Conservation (phyloP, 2,329 filamentous ascomycete species). For the Mollisia scopiformis region DNA sequence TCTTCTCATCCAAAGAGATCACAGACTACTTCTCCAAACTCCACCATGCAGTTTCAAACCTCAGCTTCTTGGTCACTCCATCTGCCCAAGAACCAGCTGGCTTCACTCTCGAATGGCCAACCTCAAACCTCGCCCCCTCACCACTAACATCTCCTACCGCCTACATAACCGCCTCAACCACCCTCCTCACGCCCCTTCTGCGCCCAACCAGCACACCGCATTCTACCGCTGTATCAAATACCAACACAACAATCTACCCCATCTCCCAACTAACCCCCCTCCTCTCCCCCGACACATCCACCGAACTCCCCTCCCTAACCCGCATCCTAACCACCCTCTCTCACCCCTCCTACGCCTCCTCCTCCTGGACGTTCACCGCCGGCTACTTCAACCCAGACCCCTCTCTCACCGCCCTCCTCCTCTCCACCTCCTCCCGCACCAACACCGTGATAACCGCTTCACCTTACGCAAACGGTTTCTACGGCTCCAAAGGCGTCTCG, state of each 20-base stretch:
- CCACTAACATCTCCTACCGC: conserved; percentile 70
- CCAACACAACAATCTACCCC: conserved; percentile 79
- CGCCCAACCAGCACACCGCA: conserved; percentile 32
- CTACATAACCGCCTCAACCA: conserved; percentile 72
- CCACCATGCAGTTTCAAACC: conserved; percentile 74
- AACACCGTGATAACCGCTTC: conserved; percentile 92
- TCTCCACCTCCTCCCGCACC: conserved; percentile 68
- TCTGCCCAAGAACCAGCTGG: conserved; percentile 54
- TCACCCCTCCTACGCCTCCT: conserved; percentile 62
- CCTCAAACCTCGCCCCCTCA: conserved; percentile 71
- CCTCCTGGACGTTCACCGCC: conserved; percentile 93
- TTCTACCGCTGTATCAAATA: not conserved
- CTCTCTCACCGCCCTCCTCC: conserved; percentile 76
- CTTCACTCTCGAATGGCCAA: conserved; percentile 73
- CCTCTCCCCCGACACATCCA: conserved; percentile 80
- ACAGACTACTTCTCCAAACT: conserved; percentile 82
- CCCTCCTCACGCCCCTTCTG: conserved; percentile 68
- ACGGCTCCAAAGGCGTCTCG: conserved; percentile 82
- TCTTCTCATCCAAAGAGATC: conserved; percentile 79
- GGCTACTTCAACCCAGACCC: conserved; percentile 98
- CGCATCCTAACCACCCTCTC: conserved; percentile 72
- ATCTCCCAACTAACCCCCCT: conserved; percentile 88
- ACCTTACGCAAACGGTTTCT: conserved; percentile 95
- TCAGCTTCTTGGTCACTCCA: conserved; percentile 82
- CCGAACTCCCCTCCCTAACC: conserved; percentile 82